Evolutionary conservation across 371 early-diverging fungal genomes (phyloP).

Genomic region (Smittium mucronatum): DNA sequence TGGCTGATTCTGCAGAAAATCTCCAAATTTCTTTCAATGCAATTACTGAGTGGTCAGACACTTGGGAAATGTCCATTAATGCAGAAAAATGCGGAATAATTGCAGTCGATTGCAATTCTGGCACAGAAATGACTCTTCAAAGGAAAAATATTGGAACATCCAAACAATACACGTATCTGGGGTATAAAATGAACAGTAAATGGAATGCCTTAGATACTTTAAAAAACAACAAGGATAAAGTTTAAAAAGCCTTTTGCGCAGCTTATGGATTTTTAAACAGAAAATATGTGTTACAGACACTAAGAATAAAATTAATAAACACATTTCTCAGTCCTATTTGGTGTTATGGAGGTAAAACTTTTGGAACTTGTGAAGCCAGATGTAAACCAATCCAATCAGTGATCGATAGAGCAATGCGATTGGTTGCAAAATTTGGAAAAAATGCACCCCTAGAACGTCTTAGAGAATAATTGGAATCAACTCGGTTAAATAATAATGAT

Average conservation of each 20-base stretch:
- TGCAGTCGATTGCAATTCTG: no score
- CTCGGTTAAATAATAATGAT: neutral
- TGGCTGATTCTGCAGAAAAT: no score
- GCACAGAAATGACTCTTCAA: no score
- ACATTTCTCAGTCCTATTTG: neutral
- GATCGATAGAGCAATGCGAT: slow-evolving; percentile 4
- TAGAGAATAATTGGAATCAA: neutral
- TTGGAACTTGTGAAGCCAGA: neutral
- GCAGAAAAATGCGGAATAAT: no score
- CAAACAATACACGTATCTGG: neutral
- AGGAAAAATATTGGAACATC: neutral
- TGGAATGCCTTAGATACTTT: neutral
- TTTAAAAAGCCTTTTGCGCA: neutral
- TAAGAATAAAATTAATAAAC: slow-evolving; percentile 2
- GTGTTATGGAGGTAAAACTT: slow-evolving; percentile 1
- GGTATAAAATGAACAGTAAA: neutral
- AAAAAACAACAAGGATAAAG: neutral
- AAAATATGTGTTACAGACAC: neutral
- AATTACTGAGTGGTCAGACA: no score
- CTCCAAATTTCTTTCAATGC: no score
- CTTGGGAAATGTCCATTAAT: no score
- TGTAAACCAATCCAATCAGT: neutral
- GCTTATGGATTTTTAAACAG: neutral
- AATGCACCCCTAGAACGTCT: neutral
- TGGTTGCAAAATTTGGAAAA: neutral